Conservation (phyloP, 2,329 filamentous ascomycete genomes). For the Lecanoromycetidae sp. region DNA sequence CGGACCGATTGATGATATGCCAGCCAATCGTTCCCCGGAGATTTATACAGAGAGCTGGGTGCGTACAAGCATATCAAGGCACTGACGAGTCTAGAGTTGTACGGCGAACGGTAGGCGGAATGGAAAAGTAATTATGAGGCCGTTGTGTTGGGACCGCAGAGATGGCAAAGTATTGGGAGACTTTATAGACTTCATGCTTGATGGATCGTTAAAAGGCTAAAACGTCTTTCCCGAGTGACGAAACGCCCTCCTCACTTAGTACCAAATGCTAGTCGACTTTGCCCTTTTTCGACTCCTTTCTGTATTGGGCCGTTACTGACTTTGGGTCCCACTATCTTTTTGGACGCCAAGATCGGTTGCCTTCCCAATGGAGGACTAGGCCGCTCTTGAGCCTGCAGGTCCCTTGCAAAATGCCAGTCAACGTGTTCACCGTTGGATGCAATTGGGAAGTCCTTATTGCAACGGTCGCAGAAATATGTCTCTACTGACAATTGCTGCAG, state of each 20-base stretch:
- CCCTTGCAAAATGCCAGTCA: constrained; percentile 91
- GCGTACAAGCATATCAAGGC: too few relatives aligned
- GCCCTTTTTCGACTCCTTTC: constrained; percentile 21
- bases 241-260: neutral
- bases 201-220: too few relatives aligned
- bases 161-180: too few relatives aligned
- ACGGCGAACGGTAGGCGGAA: too few relatives aligned
- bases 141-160: too few relatives aligned
- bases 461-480: constrained; percentile 50
- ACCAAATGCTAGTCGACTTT: constrained; percentile 21
- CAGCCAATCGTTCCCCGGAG: too few relatives aligned
- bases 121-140: too few relatives aligned
- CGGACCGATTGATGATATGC: too few relatives aligned
- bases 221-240: too few relatives aligned
- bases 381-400: constrained; percentile 56
- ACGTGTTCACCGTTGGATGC: constrained; percentile 60
- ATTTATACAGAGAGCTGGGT: too few relatives aligned
- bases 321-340: neutral
- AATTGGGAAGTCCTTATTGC: constrained; percentile 48
- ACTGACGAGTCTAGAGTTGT: too few relatives aligned
- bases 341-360: neutral
- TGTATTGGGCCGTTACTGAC: neutral
- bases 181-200: too few relatives aligned
- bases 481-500: constrained; percentile 16
- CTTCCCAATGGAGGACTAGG: neutral